These are phyloP conservation scores for Solanum peruvianum DNA, from an alignment of 257 asterid species.

Conservation along the genomic window DNA sequence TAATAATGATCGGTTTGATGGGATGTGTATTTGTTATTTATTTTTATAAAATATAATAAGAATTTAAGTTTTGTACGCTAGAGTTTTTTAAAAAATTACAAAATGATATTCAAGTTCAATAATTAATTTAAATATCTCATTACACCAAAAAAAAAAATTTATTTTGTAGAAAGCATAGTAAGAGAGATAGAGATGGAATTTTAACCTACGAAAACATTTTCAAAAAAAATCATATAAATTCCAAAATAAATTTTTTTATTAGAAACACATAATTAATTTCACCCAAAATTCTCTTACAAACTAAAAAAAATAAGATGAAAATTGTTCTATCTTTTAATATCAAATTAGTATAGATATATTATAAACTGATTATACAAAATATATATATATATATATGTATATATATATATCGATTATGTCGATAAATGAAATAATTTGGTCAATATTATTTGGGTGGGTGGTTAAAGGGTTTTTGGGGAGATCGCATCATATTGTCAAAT, in stretches of 20 bases:
- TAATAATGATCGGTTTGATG: neutral
- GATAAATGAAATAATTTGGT: neutral
- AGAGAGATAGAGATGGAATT: neutral
- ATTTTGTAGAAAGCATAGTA: neutral
- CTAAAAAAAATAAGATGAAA: neutral
- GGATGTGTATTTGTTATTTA: too few species aligned
- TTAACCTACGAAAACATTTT: neutral
- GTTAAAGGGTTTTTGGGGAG: neutral
- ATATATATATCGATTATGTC: neutral
- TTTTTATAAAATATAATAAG: too few species aligned
- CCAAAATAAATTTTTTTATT: too few species aligned
- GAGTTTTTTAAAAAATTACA: neutral
- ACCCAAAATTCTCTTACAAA: neutral
- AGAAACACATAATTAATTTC: neutral
- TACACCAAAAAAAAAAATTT: neutral
- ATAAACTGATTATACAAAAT: neutral
- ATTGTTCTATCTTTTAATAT: neutral
- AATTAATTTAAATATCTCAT: neutral
- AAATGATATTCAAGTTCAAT: neutral
- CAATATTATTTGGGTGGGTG: neutral
- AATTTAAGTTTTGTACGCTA: too few species aligned
- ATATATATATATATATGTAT: too few species aligned
- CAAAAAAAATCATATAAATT: too few species aligned
- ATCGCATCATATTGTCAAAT: conserved; percentile 23
- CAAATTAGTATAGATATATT: neutral